These are phyloP conservation scores for Penicillium oxalicum DNA, from an alignment of 2,329 filamentous ascomycete genomes.

Conservation along the genomic window DNA sequence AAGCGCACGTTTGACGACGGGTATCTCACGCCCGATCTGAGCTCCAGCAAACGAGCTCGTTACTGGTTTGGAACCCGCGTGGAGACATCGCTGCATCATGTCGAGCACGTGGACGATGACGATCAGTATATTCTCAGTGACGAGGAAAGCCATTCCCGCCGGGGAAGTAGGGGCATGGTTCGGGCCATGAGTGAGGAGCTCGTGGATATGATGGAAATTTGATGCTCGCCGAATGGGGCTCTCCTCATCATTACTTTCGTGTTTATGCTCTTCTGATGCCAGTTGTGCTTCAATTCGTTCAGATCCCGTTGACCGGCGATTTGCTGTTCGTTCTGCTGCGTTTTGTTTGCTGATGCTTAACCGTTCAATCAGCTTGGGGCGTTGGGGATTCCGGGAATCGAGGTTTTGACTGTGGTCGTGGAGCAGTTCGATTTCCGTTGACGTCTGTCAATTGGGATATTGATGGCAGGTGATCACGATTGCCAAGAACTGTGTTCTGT, in stretches of 20 bases:
- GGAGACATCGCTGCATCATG: slow-evolving; percentile 37
- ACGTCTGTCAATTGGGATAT: no score
- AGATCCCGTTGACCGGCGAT: slow-evolving; percentile 17
- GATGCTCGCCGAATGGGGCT: slow-evolving; percentile 8
- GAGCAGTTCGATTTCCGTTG: slow-evolving; percentile 23
- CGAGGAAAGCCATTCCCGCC: slow-evolving; percentile 37
- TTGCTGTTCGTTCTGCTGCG: background rate
- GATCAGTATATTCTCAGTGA: slow-evolving; percentile 43
- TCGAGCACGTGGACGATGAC: slow-evolving; percentile 40
- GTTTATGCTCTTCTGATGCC: slow-evolving; percentile 7
- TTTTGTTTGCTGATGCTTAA: background rate
- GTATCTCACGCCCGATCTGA: slow-evolving; percentile 46
- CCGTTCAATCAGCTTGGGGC: slow-evolving; percentile 14
- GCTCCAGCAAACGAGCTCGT: slow-evolving; percentile 71
- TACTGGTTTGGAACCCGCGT: slow-evolving; percentile 78
- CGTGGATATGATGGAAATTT: slow-evolving; percentile 50
- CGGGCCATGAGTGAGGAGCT: slow-evolving; percentile 51
- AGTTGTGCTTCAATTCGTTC: slow-evolving; percentile 1
- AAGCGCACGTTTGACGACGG: slow-evolving; percentile 46
- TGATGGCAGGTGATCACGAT: no score
- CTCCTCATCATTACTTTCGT: slow-evolving; percentile 9
- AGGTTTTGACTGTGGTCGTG: slow-evolving; percentile 7
- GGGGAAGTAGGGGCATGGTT: slow-evolving; percentile 41
- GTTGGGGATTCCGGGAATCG: slow-evolving; percentile 12
- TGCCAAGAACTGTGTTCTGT: no score